Percentiles rank a stretch among this genome's conserved stretches.
Conservation (phyloP, 1,284 basidiomycete genomes). For the Sphagnurus paluster region DNA sequence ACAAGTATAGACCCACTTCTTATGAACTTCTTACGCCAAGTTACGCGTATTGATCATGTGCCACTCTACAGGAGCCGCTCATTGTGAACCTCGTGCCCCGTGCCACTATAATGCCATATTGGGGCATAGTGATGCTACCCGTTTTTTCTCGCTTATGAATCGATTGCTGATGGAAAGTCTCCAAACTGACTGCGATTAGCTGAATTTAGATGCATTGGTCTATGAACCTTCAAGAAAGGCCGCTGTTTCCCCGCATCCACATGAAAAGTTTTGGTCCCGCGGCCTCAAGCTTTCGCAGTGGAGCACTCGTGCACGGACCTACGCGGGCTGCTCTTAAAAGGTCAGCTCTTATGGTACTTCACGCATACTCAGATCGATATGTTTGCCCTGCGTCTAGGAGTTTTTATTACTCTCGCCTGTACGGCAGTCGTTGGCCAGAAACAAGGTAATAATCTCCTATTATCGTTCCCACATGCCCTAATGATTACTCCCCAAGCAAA, state of each 20-base stretch:
- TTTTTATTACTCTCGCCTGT: constrained; percentile 22
- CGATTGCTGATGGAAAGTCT: background rate
- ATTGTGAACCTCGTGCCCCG: constrained; percentile 1
- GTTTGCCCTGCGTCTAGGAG: constrained; percentile 17
- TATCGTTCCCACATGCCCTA: too few species aligned
- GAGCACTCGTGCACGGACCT: constrained; percentile 5
- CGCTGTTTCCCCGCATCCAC: constrained; percentile 27
- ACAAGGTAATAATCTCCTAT: too few species aligned
- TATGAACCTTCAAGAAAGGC: constrained; percentile 5
- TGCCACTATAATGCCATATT: background rate
- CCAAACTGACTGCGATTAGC: background rate
- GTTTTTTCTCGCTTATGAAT: background rate
- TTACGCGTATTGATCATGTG: constrained; percentile 6
- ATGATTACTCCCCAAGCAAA: constrained; percentile 29
- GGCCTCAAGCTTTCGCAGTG: constrained; percentile 4
- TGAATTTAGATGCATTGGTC: background rate
- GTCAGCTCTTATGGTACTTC: background rate
- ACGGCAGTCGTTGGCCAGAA: too few species aligned
- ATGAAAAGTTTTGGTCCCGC: constrained; percentile 11
- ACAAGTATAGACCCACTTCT: too few species aligned
- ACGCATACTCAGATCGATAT: constrained; percentile 15
- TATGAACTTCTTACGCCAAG: too few species aligned
- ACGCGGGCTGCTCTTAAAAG: constrained; percentile 10
- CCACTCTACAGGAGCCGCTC: background rate
- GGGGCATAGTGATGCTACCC: background rate